Evolutionary conservation across 192 early-diverging fungal species (phyloP), one percentile per base, ranked within the genome.

Genomic region (Coemansia sp.): DNA sequence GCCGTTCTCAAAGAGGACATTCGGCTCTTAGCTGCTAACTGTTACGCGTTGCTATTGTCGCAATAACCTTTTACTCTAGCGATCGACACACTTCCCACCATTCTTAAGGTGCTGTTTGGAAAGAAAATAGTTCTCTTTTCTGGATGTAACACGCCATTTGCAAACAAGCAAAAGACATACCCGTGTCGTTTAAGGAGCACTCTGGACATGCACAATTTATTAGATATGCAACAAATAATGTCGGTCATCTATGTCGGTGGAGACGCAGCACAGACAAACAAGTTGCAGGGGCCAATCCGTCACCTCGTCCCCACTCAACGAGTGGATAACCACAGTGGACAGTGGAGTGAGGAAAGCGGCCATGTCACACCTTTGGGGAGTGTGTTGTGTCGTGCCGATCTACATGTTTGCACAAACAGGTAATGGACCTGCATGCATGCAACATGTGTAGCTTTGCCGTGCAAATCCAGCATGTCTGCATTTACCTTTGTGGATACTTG

Each of bases 391-490:
- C 5, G 55, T 58, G 55, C 4, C 55, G 29, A 58, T 58, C 55
- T n/a, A 31, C 55, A 17, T 58, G 27, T 58, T 58, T 23, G 25
- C 51, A 29, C 51, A 53, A 50, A 50, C n/a, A 50, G 9, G 51
- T 14, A 27, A 12, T 23, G 23, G 51, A 53, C 23, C 25, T 53
- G 51, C 55, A 58, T 58, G 55, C 55, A 58, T 58, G 14, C 10
- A 58, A 58, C 29, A 58, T 58, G 55, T 58, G 29, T 32, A 58
- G 55, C 55, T 58, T 58, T 58, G 29, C 55, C 55, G 55, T 34
- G 12, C 29, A 58, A 58, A 7, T 17, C 4, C 12, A 34, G 55
- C 55, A 34, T 58, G 29, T 58, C 17, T 15, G 55, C 55, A 8
- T 58, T 31, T 17, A 31, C 14, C 31, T 34, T 58, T 34, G 55